Evolutionary conservation across 768 basidiomycete genomes (phyloP), one percentile per base, ranked within the genome.

Genomic region (Leccinellum luteum): DNA sequence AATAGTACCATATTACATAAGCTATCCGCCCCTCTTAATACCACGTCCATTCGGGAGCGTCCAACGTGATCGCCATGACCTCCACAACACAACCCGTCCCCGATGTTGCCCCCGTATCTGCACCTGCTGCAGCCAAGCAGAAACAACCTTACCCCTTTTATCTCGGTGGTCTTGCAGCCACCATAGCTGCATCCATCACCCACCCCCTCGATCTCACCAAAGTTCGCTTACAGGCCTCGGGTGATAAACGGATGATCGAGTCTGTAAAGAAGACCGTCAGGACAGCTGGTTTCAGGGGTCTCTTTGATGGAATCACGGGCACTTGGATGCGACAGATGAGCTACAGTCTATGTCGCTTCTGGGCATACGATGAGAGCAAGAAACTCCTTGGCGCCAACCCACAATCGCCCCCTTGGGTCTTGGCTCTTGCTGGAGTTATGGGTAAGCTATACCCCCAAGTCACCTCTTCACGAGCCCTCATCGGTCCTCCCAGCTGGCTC

Each of bases 251-350:
- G 54, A 94, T 96, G 93, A 76, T 94, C 69, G 76, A 85, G 69
- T 90, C 87, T 60, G 79, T 96, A 6, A 78, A 80, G 71, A 94
- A 94, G 80, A 95, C 93, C 0, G 78, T 92, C 55, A 78, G 81
- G 68, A 90, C 87, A 6, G 90, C 89, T 49, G 92, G 92, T 80
- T 61, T 65, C 62, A 60, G 64, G 63, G 93, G 93, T 3, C 78
- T 94, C 49, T 92, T 84, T 66, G 93, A 94, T 68, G 93, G 93
- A 17, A 91, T 94, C 58, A 78, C 87, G 3, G 93, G 92, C 30
- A 96, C 93, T 27, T 88, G 91, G 85, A 74, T 96, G 73, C 83
- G 93, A 28, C 93, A 96, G 74, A 92, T 94, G 91, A 90, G 86
- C 32, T 95, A 95, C 75, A 92, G 90, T 44, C 78, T 94, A 70